Evolutionary conservation across 176 grass and related monocot species (phyloP).

Genomic region (Melocanna baccifera): DNA sequence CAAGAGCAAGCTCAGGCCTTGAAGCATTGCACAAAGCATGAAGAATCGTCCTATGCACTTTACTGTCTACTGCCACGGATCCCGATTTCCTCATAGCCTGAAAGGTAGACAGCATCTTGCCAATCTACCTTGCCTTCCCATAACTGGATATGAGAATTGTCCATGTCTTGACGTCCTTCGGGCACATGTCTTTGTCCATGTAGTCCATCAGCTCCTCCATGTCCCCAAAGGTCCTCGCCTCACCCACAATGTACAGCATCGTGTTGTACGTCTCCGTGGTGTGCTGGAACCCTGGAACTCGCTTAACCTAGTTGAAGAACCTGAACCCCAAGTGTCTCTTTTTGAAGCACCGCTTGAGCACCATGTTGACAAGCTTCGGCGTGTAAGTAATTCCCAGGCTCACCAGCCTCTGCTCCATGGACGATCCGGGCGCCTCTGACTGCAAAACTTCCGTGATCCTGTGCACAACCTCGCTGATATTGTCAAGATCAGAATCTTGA

Average conservation of each 20-base stretch:
- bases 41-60: constrained; percentile 53
- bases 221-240: constrained; percentile 32
- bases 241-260: constrained; percentile 66
- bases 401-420: constrained; percentile 47
- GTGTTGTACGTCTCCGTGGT: constrained; percentile 65
- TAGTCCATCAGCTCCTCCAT: constrained; percentile 57
- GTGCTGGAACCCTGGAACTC: constrained; percentile 35
- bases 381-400: constrained; percentile 40
- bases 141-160: constrained; percentile 56
- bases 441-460: constrained; percentile 46
- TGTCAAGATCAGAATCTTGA: constrained; percentile 18
- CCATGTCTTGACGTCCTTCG: constrained; percentile 72
- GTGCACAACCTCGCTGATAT: constrained; percentile 42
- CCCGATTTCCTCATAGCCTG: constrained; percentile 61
- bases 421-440: constrained; percentile 28
- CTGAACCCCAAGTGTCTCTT: constrained; percentile 46
- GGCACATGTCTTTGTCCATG: constrained; percentile 61
- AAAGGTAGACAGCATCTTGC: constrained; percentile 55
- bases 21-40: constrained; percentile 50
- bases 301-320: constrained; percentile 74
- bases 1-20: constrained; percentile 61
- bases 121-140: constrained; percentile 45
- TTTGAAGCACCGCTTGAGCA: constrained; percentile 77
- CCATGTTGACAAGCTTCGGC: constrained; percentile 53
- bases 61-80: constrained; percentile 31